Base-by-base conservation (phyloP, 108 stramenopile genomes). In the Fistulifera solaris region DNA sequence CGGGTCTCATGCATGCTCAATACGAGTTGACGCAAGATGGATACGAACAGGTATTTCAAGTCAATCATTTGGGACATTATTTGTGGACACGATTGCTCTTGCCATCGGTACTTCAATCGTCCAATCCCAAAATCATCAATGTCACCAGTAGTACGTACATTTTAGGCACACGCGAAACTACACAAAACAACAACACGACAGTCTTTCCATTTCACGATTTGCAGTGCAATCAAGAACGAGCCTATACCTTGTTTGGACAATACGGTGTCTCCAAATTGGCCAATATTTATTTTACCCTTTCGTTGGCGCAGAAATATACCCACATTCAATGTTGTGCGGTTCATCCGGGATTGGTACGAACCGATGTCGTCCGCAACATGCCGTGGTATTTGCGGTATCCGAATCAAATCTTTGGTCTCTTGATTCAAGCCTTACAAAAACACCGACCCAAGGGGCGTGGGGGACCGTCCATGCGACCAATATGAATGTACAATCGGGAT, bases 331-430 rank as follows among this genome's bases (percentile, higher is more conserved):
- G 56, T 44, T 78, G 64, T 58, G 76, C 77, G 15, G 66, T 91
- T n/a, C 89, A 94, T 73, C 93, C 93, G 24, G 93, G 93, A 11
- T 48, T 90, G 40, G 93, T 94, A 0, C 78, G 87, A 26, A 94
- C 93, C 40, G 86, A 94, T 57, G 83, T 94, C 3, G 71, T 73
- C 1, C 67, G 85, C 26, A 72, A 89, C 58, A 92, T 94, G 93
- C 80, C 78, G 6, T 82, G 78, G 82, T 79, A 75, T 50, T 59
- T 87, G 44, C 79, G 69, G 39, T 65, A 72, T 48, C 71, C 76
- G 8, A 81, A 89, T 56, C 47, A 54, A 0, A 21, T 83, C 4
- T 81, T 77, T 67, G 75, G 63, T 10, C 48, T 64, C 8, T 40
- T 81, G 31, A 48, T 88, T 42, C 57, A 52, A 0, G 27, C 61